phyloP scores from a whole-genome alignment of 345 rosid genomes.

The Barbarea vulgaris region DNA sequence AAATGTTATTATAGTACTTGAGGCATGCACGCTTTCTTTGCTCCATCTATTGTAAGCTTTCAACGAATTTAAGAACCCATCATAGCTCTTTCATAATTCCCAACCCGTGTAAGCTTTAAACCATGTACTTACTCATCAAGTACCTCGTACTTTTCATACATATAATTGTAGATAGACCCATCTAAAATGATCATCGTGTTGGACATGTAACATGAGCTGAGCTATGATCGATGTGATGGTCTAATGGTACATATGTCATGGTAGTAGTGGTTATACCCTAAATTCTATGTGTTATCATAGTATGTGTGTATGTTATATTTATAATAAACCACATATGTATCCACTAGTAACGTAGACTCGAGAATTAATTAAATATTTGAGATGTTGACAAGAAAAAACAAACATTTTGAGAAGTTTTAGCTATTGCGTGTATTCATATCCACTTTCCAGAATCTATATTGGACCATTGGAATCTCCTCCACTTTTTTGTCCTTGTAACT shows the following conservation, averaged over 20 bases:
- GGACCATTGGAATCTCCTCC: constrained; percentile 35
- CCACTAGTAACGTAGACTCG: background rate
- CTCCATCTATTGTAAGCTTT: constrained; percentile 12
- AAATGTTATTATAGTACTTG: constrained; percentile 22
- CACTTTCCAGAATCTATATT: constrained; percentile 9
- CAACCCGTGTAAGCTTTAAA: constrained; percentile 21
- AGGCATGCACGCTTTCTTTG: constrained; percentile 17
- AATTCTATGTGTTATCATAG: background rate
- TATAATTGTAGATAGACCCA: constrained; percentile 19
- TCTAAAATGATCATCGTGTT: constrained; percentile 6
- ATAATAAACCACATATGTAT: background rate
- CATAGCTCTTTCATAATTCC: constrained; percentile 23
- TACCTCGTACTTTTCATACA: constrained; percentile 29
- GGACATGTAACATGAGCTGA: background rate
- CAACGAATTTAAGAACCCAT: constrained; percentile 23
- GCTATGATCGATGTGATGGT: constrained; percentile 4
- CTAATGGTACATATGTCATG: constrained; percentile 24
- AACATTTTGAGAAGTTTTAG: constrained; percentile 4
- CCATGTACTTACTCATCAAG: constrained; percentile 22
- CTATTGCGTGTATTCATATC: constrained; percentile 21
- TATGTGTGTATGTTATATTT: background rate
- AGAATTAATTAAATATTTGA: background rate
- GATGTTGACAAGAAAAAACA: background rate
- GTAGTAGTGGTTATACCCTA: background rate
- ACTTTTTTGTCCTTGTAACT: constrained; percentile 9